Evolutionary conservation across 805 yeast species (phyloP), one percentile per base, ranked within the genome.

Genomic region (Yamadazyma akitaensis): DNA sequence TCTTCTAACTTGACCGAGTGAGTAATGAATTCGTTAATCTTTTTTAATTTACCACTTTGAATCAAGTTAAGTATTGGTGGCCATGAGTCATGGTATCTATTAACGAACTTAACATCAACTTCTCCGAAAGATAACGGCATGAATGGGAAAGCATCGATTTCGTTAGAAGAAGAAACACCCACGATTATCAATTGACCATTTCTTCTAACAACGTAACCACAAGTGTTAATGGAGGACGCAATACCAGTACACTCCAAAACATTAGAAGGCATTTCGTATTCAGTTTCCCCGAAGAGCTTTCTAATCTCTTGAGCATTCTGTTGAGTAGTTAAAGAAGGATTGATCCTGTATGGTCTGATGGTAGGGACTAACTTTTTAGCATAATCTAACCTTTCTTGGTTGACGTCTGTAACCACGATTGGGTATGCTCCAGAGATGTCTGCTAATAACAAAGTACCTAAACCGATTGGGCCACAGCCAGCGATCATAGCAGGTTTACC

Each of bases 381-480:
- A 44, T 51, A 57, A 8, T 55, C 56, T 34, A 61, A 51, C 44
- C 62, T 49, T 11, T 56, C 57, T 26, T 56, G 53, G 36, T 58
- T 54, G 18, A 61, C 58, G 49, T 61, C 65, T 19, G 56, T 48
- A 14, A 55, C 57, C 18, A 58, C 57, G 37, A 61, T 51, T 14
- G 60, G 60, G 40, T 40, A 51, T 9, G 62, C 62, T 6, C 65
- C 65, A 3, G 58, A 50, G 24, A 51, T 52, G 24, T 53, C 55
- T 17, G 63, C 61, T 19, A 59, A 45, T 14, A 52, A 41, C 37
- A 56, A 48, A 13, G 61, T 54, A n/a, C 54, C 58, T 42, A 60
- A 56, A 19, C 65, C 65, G 42, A 61, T 60, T n/a, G 65, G 65
- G 17, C 65, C 65, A 32, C 61, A 57, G 2, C 65, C 65, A 13